Conservation (phyloP, 768 basidiomycete genomes). For the Auriscalpium microsporum region DNA sequence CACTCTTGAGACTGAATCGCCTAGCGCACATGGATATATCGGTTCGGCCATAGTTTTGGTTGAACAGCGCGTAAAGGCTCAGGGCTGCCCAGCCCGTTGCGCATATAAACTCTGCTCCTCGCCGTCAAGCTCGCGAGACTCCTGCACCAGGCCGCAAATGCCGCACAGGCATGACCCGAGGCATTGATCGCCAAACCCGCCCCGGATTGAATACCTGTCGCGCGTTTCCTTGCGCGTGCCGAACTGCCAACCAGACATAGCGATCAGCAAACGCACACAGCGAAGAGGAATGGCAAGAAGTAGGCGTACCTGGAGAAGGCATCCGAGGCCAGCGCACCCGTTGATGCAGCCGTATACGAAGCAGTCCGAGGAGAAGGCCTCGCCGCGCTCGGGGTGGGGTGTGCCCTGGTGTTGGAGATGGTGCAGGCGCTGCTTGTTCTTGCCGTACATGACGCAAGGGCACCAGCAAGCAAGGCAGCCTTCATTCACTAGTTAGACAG, state of each 20-base stretch:
- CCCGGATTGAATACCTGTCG: conserved; percentile 38
- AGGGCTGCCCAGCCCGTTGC: too few relatives aligned
- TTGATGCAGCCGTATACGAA: conserved; percentile 26
- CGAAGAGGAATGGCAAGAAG: neutral
- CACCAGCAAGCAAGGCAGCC: conserved; percentile 31
- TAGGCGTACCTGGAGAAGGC: conserved; percentile 31
- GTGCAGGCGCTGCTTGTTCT: conserved; percentile 33
- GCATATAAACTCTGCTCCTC: conserved; percentile 32
- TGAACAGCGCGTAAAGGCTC: too few relatives aligned
- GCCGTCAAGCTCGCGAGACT: conserved; percentile 36
- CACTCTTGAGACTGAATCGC: too few relatives aligned
- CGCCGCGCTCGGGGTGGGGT: conserved; percentile 32
- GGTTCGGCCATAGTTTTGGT: too few relatives aligned
- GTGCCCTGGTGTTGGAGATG: conserved; percentile 28
- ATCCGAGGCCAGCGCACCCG: conserved; percentile 27
- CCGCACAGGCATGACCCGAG: conserved; percentile 32
- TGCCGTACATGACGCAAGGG: conserved; percentile 34
- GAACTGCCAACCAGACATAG: conserved; percentile 19
- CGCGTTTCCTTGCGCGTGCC: conserved; percentile 32
- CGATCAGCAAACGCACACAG: conserved; percentile 10
- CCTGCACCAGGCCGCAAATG: conserved; percentile 43
- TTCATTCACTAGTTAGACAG: conserved; percentile 9
- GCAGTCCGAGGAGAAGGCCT: conserved; percentile 29
- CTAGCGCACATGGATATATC: too few relatives aligned
- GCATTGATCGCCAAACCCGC: conserved; percentile 35